These are phyloP conservation scores for Fomes fomentarius DNA, from an alignment of 1,284 basidiomycete species.

Conservation along the genomic window DNA sequence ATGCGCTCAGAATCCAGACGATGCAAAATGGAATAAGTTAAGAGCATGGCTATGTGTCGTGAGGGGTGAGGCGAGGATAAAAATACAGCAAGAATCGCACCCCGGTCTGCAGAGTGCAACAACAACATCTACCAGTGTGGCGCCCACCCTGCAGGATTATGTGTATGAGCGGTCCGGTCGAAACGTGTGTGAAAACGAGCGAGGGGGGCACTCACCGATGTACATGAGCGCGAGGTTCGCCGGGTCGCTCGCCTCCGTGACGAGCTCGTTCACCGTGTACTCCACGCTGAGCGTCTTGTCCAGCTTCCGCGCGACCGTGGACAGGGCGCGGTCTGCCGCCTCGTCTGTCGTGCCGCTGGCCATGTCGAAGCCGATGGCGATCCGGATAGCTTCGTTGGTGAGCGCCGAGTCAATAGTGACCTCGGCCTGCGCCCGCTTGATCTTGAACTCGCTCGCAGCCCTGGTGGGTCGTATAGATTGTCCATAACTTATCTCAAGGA, in stretches of 20 bases:
- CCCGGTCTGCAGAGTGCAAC: no score
- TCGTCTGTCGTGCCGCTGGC: conserved; percentile 74
- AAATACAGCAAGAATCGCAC: no score
- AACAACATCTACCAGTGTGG: conserved; percentile 24
- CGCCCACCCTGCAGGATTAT: conserved; percentile 21
- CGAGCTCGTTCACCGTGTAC: conserved; percentile 92
- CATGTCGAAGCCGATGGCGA: conserved; percentile 60
- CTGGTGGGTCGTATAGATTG: conserved; percentile 36
- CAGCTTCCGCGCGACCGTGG: conserved; percentile 79
- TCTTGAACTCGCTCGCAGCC: conserved; percentile 76
- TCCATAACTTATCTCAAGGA: neutral
- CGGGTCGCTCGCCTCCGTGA: conserved; percentile 85
- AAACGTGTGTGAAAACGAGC: no score
- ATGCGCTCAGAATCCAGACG: no score
- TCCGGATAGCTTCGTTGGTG: conserved; percentile 32
- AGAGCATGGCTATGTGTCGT: no score
- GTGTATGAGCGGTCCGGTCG: neutral
- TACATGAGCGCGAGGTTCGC: conserved; percentile 83
- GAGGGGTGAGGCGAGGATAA: no score
- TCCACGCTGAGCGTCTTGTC: conserved; percentile 87
- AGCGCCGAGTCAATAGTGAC: conserved; percentile 28
- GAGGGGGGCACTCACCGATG: conserved; percentile 66
- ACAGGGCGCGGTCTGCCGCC: conserved; percentile 88
- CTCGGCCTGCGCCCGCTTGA: conserved; percentile 56
- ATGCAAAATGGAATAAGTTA: no score